A percentile compares a stretch with the other conserved stretches of the same genome.
Evolutionary conservation across 805 yeast genomes (phyloP).

Genomic region (Teunomyces pallodes): DNA sequence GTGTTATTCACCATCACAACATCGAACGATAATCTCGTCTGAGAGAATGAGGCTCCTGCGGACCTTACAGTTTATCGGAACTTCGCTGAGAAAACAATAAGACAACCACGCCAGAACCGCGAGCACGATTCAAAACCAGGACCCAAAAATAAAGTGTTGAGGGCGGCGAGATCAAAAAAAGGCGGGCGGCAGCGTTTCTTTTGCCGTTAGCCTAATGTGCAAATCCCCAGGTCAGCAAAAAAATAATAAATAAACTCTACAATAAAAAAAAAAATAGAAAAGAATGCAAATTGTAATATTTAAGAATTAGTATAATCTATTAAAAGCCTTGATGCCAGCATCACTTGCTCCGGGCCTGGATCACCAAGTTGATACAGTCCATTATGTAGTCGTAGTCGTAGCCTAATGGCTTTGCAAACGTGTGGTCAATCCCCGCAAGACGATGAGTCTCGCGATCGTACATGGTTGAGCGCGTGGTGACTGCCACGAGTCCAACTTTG

Average conservation of each 20-base stretch:
- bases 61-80: too few species aligned
- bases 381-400: conserved; percentile 16
- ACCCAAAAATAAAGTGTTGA: not conserved
- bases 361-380: conserved; percentile 16
- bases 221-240: not conserved
- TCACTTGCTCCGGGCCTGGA: conserved; percentile 1
- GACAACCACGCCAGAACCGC: too few species aligned
- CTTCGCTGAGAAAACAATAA: too few species aligned
- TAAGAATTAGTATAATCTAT: not conserved
- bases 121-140: too few species aligned
- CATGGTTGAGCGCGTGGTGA: conserved; percentile 32
- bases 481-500: conserved; percentile 36
- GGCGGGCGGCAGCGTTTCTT: not conserved
- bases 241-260: not conserved
- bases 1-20: too few species aligned
- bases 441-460: conserved; percentile 30
- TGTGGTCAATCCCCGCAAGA: conserved; percentile 37
- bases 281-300: not conserved
- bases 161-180: not conserved
- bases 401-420: conserved; percentile 40
- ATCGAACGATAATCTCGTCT: too few species aligned
- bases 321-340: conserved; percentile 1
- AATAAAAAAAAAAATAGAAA: not conserved
- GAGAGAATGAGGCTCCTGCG: too few species aligned
- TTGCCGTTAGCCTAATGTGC: not conserved